Percentiles rank a stretch among this genome's conserved stretches.
Conservation (phyloP, 2,329 filamentous ascomycete species). For the Neospermospora avenae region DNA sequence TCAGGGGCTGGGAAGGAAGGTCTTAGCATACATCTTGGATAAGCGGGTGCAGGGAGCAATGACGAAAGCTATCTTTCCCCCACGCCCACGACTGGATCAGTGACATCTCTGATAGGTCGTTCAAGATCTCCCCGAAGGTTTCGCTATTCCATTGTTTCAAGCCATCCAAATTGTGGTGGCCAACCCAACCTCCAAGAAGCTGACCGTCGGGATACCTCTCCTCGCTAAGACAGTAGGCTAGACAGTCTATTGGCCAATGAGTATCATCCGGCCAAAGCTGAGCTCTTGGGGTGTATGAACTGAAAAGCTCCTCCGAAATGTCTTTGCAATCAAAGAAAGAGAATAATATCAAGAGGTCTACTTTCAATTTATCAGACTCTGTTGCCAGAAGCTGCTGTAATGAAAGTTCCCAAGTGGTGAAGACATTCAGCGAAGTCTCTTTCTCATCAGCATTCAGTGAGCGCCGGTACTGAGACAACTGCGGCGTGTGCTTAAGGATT, state of each 20-base stretch:
- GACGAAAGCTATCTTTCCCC: slow-evolving; percentile 12
- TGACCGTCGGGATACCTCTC: neutral
- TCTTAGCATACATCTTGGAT: slow-evolving; percentile 19
- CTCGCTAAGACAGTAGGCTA: slow-evolving; percentile 4
- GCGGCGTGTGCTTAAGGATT: slow-evolving; percentile 22
- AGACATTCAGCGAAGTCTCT: slow-evolving; percentile 23
- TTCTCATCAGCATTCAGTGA: slow-evolving; percentile 4
- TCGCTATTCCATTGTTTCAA: slow-evolving; percentile 15
- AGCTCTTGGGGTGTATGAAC: slow-evolving; percentile 5
- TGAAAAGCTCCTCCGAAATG: slow-evolving; percentile 29
- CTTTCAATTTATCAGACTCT: neutral
- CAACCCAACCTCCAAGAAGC: neutral
- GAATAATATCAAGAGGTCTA: slow-evolving; percentile 23
- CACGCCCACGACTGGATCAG: slow-evolving; percentile 23
- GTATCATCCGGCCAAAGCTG: neutral
- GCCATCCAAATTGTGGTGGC: neutral
- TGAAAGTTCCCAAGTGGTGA: slow-evolving; percentile 32
- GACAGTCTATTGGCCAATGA: slow-evolving; percentile 7
- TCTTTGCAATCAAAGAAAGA: slow-evolving; percentile 27
- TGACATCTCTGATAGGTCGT: slow-evolving; percentile 18
- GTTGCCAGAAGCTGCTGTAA: slow-evolving; percentile 17
- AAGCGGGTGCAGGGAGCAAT: slow-evolving; percentile 26
- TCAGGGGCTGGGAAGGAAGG: neutral
- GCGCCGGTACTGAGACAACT: slow-evolving; percentile 21
- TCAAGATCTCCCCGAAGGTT: slow-evolving; percentile 18